A percentile compares a stretch with the other conserved stretches of the same genome.
phyloP scores from a whole-genome alignment of 2,329 filamentous ascomycete genomes.

The Scolecobasidium constrictum region DNA sequence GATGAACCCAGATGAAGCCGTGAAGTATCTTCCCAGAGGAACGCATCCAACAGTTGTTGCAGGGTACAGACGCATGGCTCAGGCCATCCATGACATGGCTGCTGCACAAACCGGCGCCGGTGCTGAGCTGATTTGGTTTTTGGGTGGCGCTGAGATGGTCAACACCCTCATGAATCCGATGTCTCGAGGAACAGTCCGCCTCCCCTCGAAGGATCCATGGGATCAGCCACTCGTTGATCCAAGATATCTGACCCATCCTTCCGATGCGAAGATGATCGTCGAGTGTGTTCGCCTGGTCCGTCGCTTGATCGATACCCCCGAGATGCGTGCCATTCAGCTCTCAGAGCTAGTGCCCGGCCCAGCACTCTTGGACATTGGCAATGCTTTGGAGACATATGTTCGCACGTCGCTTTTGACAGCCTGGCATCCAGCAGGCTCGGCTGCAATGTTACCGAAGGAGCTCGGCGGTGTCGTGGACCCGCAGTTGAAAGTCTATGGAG shows the following conservation, averaged over 20 bases:
- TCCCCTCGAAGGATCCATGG: slow-evolving; percentile 42
- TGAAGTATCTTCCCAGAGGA: not conserved
- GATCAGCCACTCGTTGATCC: slow-evolving; percentile 43
- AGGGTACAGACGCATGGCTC: not conserved
- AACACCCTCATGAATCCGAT: slow-evolving; percentile 32
- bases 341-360: not conserved
- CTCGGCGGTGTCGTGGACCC: slow-evolving; percentile 13
- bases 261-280: slow-evolving; percentile 41
- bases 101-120: slow-evolving; percentile 1
- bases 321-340: slow-evolving; percentile 19
- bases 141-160: slow-evolving; percentile 31
- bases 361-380: not conserved
- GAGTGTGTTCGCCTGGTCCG: slow-evolving; percentile 35
- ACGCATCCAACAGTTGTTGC: not conserved
- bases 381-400: slow-evolving; percentile 1
- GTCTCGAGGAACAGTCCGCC: slow-evolving; percentile 38
- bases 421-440: slow-evolving; percentile 20
- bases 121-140: slow-evolving; percentile 29
- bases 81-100: not conserved
- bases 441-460: slow-evolving; percentile 18
- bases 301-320: slow-evolving; percentile 31
- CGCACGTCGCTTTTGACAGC: not conserved
- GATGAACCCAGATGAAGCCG: not conserved
- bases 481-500: slow-evolving; percentile 20
- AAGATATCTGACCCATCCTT: slow-evolving; percentile 41